Conservation (phyloP, 2,329 filamentous ascomycete genomes). For the Colletotrichum costaricense region DNA sequence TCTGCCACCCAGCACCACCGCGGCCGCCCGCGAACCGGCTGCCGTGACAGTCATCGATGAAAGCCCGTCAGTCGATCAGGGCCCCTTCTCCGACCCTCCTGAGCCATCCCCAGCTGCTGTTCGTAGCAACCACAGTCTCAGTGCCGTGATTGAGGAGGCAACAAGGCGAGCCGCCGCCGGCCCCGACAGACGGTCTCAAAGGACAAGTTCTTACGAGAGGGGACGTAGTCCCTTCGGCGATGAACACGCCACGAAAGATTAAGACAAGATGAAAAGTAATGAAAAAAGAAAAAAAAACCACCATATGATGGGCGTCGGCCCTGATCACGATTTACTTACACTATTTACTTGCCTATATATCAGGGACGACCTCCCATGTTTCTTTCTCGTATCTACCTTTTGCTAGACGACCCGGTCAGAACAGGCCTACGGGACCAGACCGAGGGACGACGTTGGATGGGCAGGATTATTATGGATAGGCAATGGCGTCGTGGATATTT, state of each 20-base stretch:
- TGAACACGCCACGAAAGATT: conserved; percentile 66
- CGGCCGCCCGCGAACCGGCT: conserved; percentile 51
- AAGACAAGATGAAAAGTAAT: conserved; percentile 27
- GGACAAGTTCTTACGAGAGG: conserved; percentile 42
- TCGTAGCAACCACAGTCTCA: conserved; percentile 59
- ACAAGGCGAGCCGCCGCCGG: conserved; percentile 50
- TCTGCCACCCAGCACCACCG: conserved; percentile 34
- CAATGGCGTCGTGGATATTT: conserved; percentile 33
- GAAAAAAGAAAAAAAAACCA: conserved; percentile 1
- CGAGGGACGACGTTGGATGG: conserved; percentile 35
- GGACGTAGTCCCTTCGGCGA: conserved; percentile 67
- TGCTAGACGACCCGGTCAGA: conserved; percentile 32
- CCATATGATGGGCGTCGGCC: conserved; percentile 21
- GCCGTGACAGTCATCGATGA: conserved; percentile 60
- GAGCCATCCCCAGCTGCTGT: conserved; percentile 39
- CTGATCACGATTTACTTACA: conserved; percentile 31
- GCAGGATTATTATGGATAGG: conserved; percentile 32
- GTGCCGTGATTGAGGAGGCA: conserved; percentile 67
- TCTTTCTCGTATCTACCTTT: conserved; percentile 35
- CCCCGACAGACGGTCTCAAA: conserved; percentile 42
- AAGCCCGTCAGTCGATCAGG: conserved; percentile 61
- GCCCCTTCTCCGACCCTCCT: conserved; percentile 70
- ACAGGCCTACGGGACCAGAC: conserved; percentile 31
- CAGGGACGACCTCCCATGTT: conserved; percentile 30
- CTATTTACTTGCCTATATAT: conserved; percentile 34